Base-by-base conservation (phyloP, 805 yeast species). In the Myxozyma neotropica region DNA sequence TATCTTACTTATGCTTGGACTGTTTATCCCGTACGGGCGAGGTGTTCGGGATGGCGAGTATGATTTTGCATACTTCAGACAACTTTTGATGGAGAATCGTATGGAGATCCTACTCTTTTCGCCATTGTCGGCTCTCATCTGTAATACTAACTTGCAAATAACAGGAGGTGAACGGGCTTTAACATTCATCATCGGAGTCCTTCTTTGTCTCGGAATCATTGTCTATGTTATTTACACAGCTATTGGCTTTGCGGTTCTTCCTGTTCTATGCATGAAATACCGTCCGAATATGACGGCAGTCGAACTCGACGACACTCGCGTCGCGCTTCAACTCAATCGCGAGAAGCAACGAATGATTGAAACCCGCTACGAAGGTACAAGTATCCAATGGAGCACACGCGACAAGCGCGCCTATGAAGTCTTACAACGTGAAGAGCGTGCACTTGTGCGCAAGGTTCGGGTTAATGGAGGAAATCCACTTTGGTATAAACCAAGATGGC, bases 301-400 rank as follows among this genome's bases (percentile, higher is more conserved):
- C 29, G 69, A 59, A 15, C 59, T 65, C 17, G 60, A 61, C 38
- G 63, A 59, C 38, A 60, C 65, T 12, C 60, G 66, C 15, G 53
- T 64, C 10, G 56, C 67, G 2, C 58, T 67, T 8, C 63, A 55
- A 27, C 57, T 65, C 21, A 67, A 67, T 50, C 61, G 65, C n/a
- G 69, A 67, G 57, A 62, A 65, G 54, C 69, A 67, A 57, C 63
- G 70, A n/a, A 58, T 64, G 59, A 63, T 67, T n/a, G 69, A 67
- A 35, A 57, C 58, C 12, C 61, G 63, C 15, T 61, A 67, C 48
- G 67, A 67, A 43, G 62, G 66, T 7, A 43, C 61, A 8, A 43
- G 58, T 19, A 54, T 48, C 13, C 61, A 55, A 19, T 67, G 69
- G 69, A 64, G 65, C 51, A 49, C 67, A 15, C 55, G 69, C 23